Evolutionary conservation across 441 rosid species (phyloP), one percentile per base, ranked within the genome.

Genomic region (Mallotus japonicus): DNA sequence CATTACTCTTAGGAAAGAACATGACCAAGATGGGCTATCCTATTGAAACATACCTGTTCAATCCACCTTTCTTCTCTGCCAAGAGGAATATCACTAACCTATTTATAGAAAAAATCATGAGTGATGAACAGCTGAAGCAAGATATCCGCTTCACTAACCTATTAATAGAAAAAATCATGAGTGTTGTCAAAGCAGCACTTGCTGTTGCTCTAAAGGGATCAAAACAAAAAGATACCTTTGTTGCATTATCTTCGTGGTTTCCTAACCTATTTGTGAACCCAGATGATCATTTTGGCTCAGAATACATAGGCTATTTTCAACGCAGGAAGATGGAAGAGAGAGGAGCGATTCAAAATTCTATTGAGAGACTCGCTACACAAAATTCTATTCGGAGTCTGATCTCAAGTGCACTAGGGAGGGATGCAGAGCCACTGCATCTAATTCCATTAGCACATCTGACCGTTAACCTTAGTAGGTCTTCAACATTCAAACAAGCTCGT

Each of bases 401-500:
- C 28, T 24, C 2, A 24, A 2, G 28, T 24, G 28, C 28, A 24
- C 15, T 32, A 37, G 65, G 65, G 65, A 62, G 10, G 47, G 47
- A 62, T 37, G 40, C 44, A 14, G 66, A 62, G 4, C 22, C 47
- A 19, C 17, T 37, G 22, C 66, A 62, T 62, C 49, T 34, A 40
- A 37, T 62, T 62, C 66, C 66, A 0, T 62, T 50, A 16, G 66
- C 66, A 62, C 11, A 37, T 62, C n/a, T 62, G 49, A 62, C 66
- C 5, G 12, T 37, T 34, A 62, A 62, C 40, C 49, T 17, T 34
- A 62, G 66, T 4, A 4, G 15, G 46, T 15, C 66, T 62, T 47
- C 66, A 62, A 62, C 11, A 40, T 62, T 62, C 34, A 62, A 62
- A 34, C 22, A 8, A 34, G 66, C 66, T 37, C 66, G 40, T 62